Conservation (phyloP, 2,329 filamentous ascomycete species). For the Fusarium multiceps region DNA sequence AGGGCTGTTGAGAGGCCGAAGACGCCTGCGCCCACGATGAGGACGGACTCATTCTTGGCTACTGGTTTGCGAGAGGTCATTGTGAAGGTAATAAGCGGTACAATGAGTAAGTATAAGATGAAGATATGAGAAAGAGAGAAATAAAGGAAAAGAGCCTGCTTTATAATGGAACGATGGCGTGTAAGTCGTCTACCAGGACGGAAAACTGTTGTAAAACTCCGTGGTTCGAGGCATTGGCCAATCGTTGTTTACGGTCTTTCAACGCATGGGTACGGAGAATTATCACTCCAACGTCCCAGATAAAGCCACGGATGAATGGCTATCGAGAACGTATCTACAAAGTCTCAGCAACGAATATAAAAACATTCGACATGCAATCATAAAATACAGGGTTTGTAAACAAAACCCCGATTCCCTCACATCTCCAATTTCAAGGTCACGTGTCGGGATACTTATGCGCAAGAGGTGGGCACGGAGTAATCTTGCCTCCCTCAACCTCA, state of each 20-base stretch:
- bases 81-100: background rate
- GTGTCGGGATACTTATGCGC: background rate
- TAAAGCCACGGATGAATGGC: background rate
- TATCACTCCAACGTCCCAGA: background rate
- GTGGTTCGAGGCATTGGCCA: constrained; percentile 24
- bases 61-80: constrained; percentile 37
- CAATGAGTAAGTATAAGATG: background rate
- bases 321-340: background rate
- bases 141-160: background rate
- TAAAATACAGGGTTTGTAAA: background rate
- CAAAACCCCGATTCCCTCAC: background rate
- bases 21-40: constrained; percentile 59
- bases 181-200: constrained; percentile 1
- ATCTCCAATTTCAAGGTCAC: constrained; percentile 20
- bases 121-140: background rate
- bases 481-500: background rate
- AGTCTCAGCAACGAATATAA: background rate
- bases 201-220: constrained; percentile 27
- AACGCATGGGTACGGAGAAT: constrained; percentile 29
- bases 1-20: constrained; percentile 64
- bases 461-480: constrained; percentile 27
- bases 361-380: background rate
- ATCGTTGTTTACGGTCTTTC: constrained; percentile 21
- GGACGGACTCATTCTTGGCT: constrained; percentile 45
- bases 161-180: constrained; percentile 2